phyloP scores from a whole-genome alignment of 2,329 filamentous ascomycete genomes.

The Ophiostoma tasmaniense region DNA sequence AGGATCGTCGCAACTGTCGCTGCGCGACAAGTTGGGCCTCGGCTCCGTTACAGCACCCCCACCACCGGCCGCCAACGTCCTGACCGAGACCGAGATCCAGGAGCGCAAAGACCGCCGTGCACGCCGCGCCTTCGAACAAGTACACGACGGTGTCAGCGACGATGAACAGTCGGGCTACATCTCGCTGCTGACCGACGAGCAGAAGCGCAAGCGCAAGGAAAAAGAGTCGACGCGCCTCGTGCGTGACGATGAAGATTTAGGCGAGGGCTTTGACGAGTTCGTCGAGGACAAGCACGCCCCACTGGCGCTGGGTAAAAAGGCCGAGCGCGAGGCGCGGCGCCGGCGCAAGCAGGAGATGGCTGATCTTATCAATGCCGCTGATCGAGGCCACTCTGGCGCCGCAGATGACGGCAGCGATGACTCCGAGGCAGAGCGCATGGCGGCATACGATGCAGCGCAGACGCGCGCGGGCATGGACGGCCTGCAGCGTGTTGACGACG shows the following conservation, averaged over 20 bases:
- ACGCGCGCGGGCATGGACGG: slow-evolving; percentile 80
- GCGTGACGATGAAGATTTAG: slow-evolving; percentile 81
- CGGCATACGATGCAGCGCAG: slow-evolving; percentile 81
- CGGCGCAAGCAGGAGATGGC: slow-evolving; percentile 70
- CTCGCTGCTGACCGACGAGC: slow-evolving; percentile 25
- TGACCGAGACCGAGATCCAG: slow-evolving; percentile 74
- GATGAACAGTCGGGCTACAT: slow-evolving; percentile 31
- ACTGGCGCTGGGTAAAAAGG: slow-evolving; percentile 68
- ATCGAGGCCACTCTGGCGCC: slow-evolving; percentile 33
- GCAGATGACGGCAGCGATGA: slow-evolving; percentile 55
- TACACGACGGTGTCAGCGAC: slow-evolving; percentile 24
- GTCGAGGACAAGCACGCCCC: slow-evolving; percentile 64
- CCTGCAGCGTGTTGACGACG: slow-evolving; percentile 37
- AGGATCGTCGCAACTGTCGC: slow-evolving; percentile 19
- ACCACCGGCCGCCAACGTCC: slow-evolving; percentile 41
- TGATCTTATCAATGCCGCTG: slow-evolving; percentile 60
- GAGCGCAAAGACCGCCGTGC: slow-evolving; percentile 86
- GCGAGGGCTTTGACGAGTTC: slow-evolving; percentile 88
- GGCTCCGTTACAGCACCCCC: slow-evolving; percentile 19
- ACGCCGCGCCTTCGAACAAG: slow-evolving; percentile 49
- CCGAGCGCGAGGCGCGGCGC: slow-evolving; percentile 61
- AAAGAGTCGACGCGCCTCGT: slow-evolving; percentile 67
- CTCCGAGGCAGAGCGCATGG: slow-evolving; percentile 60
- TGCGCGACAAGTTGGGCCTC: not conserved
- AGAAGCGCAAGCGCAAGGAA: slow-evolving; percentile 36